Evolutionary conservation across 2,329 filamentous ascomycete genomes (phyloP).

Genomic region (Cryphonectria radicalis): DNA sequence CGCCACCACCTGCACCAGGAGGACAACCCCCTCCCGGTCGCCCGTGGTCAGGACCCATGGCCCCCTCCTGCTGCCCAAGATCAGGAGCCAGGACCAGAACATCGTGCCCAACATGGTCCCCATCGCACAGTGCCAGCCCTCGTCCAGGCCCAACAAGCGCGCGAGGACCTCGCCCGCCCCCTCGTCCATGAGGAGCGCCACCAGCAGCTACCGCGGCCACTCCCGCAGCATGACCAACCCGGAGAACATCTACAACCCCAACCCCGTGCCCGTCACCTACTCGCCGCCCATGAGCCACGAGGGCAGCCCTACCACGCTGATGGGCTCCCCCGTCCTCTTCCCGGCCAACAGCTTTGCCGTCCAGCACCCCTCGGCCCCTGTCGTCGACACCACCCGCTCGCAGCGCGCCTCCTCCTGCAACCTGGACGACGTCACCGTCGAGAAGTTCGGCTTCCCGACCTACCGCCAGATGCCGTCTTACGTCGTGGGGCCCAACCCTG

Average conservation of each 20-base stretch:
- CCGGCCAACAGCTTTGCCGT: conserved; percentile 45
- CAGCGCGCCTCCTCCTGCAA: conserved; percentile 70
- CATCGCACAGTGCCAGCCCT: conserved; percentile 13
- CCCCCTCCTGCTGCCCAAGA: conserved; percentile 81
- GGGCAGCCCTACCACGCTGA: conserved; percentile 49
- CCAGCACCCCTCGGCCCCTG: conserved; percentile 6
- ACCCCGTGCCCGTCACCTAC: conserved; percentile 38
- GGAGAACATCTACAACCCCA: conserved; percentile 52
- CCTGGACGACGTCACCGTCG: conserved; percentile 68
- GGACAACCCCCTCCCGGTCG: conserved; percentile 70
- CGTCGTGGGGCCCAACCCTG: conserved; percentile 39
- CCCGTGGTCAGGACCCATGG: conserved; percentile 75
- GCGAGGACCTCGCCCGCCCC: conserved; percentile 57
- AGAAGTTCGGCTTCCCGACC: conserved; percentile 80
- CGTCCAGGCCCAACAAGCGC: conserved; percentile 60
- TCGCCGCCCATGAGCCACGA: conserved; percentile 41
- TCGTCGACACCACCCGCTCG: conserved; percentile 45
- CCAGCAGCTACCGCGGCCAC: conserved; percentile 49
- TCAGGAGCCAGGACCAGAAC: conserved; percentile 81
- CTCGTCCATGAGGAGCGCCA: conserved; percentile 35
- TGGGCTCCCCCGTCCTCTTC: conserved; percentile 68
- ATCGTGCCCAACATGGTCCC: conserved; percentile 58
- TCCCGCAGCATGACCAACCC: conserved; percentile 65
- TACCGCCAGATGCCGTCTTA: conserved; percentile 75
- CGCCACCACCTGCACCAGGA: conserved; percentile 57